A percentile compares a stretch with the other conserved stretches of the same genome.
Conservation (phyloP, 768 basidiomycete species). For the Lactarius indigo region DNA sequence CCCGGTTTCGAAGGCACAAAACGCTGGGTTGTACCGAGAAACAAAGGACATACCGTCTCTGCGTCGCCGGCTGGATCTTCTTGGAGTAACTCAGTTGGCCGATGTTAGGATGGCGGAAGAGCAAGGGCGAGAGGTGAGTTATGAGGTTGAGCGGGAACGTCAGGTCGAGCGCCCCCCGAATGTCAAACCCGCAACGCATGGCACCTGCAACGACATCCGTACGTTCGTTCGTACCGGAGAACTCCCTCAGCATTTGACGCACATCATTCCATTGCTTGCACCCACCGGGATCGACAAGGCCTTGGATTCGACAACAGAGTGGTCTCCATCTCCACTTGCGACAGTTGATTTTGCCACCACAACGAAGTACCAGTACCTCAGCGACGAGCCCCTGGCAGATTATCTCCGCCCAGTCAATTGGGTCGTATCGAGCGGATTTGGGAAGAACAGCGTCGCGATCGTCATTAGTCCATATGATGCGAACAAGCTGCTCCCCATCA, state of each 20-base stretch:
- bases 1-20: background rate
- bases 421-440: slow-evolving; percentile 8
- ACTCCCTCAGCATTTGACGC: background rate
- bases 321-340: slow-evolving; percentile 3
- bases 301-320: background rate
- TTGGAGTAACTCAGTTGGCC: background rate
- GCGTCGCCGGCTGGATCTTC: background rate
- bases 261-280: background rate
- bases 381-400: background rate
- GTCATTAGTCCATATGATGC: slow-evolving; percentile 13
- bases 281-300: background rate
- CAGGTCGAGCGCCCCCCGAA: background rate
- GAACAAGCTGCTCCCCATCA: slow-evolving; percentile 10
- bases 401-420: slow-evolving; percentile 19
- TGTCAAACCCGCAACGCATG: background rate
- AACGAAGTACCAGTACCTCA: background rate
- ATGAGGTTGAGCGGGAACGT: slow-evolving; percentile 1
- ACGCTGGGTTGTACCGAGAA: background rate
- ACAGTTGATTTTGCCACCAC: slow-evolving; percentile 5
- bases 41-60: background rate
- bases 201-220: background rate
- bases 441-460: background rate
- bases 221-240: background rate
- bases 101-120: slow-evolving; percentile 7
- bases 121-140: slow-evolving; percentile 9